Evolutionary conservation across 805 yeast species (phyloP), one percentile per base, ranked within the genome.

Genomic region (Brettanomyces custersianus): DNA sequence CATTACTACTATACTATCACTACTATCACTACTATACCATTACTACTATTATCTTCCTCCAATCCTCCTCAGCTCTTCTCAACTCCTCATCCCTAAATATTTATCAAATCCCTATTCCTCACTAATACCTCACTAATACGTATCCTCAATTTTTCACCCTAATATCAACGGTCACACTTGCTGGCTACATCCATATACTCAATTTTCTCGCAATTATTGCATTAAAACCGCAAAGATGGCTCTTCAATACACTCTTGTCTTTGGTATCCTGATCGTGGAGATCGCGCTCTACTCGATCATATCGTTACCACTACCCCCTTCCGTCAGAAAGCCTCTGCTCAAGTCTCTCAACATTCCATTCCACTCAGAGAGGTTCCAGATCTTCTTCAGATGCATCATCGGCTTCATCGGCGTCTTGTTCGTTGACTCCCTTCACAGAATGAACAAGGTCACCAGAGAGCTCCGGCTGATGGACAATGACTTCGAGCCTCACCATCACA

Each of bases 401-500:
- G 87, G 80, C 4, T 92, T 90, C 63, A 82, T 92, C 15, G 63
- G 83, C 30, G 73, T 92, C 23, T 68, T 92, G 43, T 92, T 92
- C 55, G 59, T 85, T 36, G 99, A 92, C 57, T 77, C 96, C 2
- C 80, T 87, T 44, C 87, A 85, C 60, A 74, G 95, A 41, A 88
- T 86, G 28, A 70, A 70, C 53, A 63, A 79, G 17, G 85, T 86
- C 24, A 68, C 74, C 26, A 64, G 68, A 32, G 95, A 84, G 51
- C 63, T 80, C 51, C 57, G 63, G 28, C 47, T 49, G 8, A 49
- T 9, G 40, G 49, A 5, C 40, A 37, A 31, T 55, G 54, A 35
- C 58, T 61, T 31, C 49, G 28, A 4, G 15, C 27, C 34, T 13
- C 17, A 23, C 5, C 18, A 10, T 17, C 20, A 20, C 7, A 20